These are phyloP conservation scores for Ogataea dorogensis DNA, from an alignment of 805 yeast species.

Conservation along the genomic window DNA sequence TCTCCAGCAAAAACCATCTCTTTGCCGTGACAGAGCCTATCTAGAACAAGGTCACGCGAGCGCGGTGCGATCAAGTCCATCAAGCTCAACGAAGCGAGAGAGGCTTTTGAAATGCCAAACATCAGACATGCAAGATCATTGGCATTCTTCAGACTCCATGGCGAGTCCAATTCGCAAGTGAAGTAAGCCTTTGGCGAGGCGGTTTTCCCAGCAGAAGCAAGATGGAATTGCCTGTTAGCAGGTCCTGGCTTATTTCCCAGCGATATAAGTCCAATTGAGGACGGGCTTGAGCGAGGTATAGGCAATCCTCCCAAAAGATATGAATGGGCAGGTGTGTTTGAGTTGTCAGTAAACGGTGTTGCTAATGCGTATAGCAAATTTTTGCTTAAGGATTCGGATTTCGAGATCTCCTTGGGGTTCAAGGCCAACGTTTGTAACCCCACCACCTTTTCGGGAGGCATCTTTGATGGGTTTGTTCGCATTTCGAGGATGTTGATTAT, in stretches of 20 bases:
- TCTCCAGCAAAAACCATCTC: slow-evolving; percentile 77
- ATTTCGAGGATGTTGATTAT: slow-evolving; percentile 48
- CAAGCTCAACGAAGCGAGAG: slow-evolving; percentile 59
- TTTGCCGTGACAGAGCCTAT: slow-evolving; percentile 43
- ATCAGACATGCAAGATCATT: slow-evolving; percentile 87
- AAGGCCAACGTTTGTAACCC: slow-evolving; percentile 59
- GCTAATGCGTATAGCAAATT: slow-evolving; percentile 62
- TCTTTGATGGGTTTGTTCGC: slow-evolving; percentile 25
- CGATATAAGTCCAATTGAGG: slow-evolving; percentile 27
- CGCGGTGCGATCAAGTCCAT: slow-evolving; percentile 78
- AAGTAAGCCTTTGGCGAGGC: slow-evolving; percentile 78
- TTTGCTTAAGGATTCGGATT: slow-evolving; percentile 42
- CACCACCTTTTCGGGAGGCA: slow-evolving; percentile 37
- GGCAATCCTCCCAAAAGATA: slow-evolving; percentile 28
- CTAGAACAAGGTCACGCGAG: slow-evolving; percentile 65
- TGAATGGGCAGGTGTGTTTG: slow-evolving; percentile 9
- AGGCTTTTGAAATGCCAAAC: slow-evolving; percentile 74
- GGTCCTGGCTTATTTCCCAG: slow-evolving; percentile 29
- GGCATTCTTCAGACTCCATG: slow-evolving; percentile 81
- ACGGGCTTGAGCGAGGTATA: slow-evolving; percentile 23
- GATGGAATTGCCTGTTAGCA: slow-evolving; percentile 43
- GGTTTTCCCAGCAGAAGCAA: slow-evolving; percentile 67
- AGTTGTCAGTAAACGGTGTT: slow-evolving; percentile 57
- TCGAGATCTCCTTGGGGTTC: slow-evolving; percentile 35
- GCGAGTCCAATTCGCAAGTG: slow-evolving; percentile 69